phyloP scores from a whole-genome alignment of 2,329 filamentous ascomycete genomes.

The Akanthomyces dipterigenus region DNA sequence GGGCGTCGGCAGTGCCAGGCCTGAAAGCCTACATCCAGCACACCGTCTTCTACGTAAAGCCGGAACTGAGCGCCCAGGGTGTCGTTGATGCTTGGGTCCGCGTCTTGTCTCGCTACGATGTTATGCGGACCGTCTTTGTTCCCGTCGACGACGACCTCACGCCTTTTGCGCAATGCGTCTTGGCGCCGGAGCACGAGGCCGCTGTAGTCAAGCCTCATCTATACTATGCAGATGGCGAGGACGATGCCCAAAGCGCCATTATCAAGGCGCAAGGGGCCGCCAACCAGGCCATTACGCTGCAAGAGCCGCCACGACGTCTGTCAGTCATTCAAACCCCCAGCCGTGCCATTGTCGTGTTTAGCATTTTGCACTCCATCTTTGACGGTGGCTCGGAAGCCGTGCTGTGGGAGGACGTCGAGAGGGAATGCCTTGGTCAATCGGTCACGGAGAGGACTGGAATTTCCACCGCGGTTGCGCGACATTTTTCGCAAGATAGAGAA shows the following conservation, averaged over 20 bases:
- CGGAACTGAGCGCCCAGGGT: neutral
- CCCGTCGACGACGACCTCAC: neutral
- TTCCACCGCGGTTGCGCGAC: neutral
- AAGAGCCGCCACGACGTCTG: neutral
- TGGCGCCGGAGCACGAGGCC: neutral
- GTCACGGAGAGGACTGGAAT: neutral
- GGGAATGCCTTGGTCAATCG: neutral
- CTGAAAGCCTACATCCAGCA: constrained; percentile 2
- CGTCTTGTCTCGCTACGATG: neutral
- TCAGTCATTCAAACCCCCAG: neutral
- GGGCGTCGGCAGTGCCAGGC: neutral
- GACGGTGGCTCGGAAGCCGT: constrained; percentile 1
- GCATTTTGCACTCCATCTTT: neutral
- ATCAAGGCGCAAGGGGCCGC: neutral
- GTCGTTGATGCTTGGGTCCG: neutral
- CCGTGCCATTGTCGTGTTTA: neutral
- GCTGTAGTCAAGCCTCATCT: neutral
- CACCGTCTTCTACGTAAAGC: neutral
- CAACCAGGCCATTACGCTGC: neutral
- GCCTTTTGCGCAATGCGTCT: neutral
- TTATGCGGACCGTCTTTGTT: neutral
- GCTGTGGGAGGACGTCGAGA: constrained; percentile 1
- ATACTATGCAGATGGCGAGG: neutral
- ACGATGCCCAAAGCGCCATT: neutral
- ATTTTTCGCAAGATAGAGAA: neutral